phyloP scores from a whole-genome alignment of 495 filamentous ascomycete genomes.

The Podospora tetraspora region DNA sequence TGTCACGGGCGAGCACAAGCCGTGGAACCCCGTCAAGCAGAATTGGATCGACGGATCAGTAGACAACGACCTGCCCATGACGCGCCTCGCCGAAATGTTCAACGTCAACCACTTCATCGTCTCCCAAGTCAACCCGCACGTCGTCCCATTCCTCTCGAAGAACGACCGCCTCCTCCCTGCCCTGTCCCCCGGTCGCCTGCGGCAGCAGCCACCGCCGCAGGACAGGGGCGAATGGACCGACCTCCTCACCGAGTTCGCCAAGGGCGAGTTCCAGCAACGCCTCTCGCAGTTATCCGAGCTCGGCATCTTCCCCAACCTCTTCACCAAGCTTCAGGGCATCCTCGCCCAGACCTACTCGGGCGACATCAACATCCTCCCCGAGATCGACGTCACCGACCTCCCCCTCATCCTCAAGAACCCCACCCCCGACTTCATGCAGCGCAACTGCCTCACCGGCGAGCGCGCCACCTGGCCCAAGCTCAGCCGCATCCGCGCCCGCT shows the following conservation, averaged over 20 bases:
- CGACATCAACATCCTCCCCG: conserved; percentile 91
- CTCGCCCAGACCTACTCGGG: conserved; percentile 87
- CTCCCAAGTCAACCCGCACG: conserved; percentile 91
- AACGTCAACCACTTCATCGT: conserved; percentile 98
- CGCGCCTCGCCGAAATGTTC: conserved; percentile 86
- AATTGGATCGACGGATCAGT: conserved; percentile 92
- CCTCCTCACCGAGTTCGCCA: conserved; percentile 67
- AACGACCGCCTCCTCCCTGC: conserved; percentile 53
- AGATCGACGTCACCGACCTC: conserved; percentile 67
- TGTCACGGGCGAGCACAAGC: conserved; percentile 65
- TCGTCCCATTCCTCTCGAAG: conserved; percentile 77
- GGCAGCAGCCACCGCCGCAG: conserved; percentile 21
- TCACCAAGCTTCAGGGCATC: conserved; percentile 75
- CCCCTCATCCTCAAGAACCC: conserved; percentile 78
- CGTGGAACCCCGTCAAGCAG: conserved; percentile 79
- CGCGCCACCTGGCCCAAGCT: conserved; percentile 88
- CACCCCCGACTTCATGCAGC: conserved; percentile 81
- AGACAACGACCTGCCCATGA: conserved; percentile 92
- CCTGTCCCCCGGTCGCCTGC: conserved; percentile 36
- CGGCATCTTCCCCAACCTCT: conserved; percentile 71
- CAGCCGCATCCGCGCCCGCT: conserved; percentile 72
- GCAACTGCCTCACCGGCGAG: conserved; percentile 70
- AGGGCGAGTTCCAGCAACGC: conserved; percentile 73
- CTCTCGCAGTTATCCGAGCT: conserved; percentile 77
- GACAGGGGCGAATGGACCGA: conserved; percentile 55